Evolutionary conservation across 306 rosid species (phyloP).

Genomic region (Castanospermum australe): DNA sequence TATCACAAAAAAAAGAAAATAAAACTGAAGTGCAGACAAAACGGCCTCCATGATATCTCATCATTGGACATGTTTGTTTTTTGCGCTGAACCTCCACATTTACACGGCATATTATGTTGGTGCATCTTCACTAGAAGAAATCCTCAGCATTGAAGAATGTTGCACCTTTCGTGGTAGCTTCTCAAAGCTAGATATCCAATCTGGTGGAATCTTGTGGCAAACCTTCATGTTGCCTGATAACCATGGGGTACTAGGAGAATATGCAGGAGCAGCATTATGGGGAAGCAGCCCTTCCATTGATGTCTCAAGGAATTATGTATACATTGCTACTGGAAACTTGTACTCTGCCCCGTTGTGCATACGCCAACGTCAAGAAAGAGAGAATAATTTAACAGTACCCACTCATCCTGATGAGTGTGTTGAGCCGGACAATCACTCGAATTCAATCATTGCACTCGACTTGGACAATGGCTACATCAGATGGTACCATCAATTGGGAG

Average conservation of each 20-base stretch:
- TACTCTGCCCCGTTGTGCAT: constrained; percentile 37
- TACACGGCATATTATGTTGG: no score
- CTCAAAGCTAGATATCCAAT: constrained; percentile 19
- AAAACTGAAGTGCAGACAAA: no score
- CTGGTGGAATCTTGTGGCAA: constrained; percentile 41
- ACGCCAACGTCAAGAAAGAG: constrained; percentile 30
- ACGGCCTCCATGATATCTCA: no score
- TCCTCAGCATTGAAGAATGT: constrained; percentile 24
- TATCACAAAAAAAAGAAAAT: no score
- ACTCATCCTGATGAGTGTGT: constrained; percentile 33
- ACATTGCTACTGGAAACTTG: constrained; percentile 48
- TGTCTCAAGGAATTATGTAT: constrained; percentile 25
- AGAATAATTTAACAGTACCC: constrained; percentile 39
- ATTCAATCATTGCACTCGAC: constrained; percentile 50
- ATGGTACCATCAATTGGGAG: constrained; percentile 52
- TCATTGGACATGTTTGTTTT: no score
- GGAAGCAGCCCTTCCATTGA: constrained; percentile 68
- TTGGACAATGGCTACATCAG: constrained; percentile 31
- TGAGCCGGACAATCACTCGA: constrained; percentile 43
- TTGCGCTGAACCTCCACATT: no score
- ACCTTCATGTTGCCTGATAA: constrained; percentile 51
- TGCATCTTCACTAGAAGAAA: no score
- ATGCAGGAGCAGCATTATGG: constrained; percentile 53
- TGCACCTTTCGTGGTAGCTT: constrained; percentile 50
- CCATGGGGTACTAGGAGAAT: constrained; percentile 7